Evolutionary conservation across 305 asterid genomes (phyloP), one percentile per base, ranked within the genome.

Genomic region (Fraxinus paxiana): DNA sequence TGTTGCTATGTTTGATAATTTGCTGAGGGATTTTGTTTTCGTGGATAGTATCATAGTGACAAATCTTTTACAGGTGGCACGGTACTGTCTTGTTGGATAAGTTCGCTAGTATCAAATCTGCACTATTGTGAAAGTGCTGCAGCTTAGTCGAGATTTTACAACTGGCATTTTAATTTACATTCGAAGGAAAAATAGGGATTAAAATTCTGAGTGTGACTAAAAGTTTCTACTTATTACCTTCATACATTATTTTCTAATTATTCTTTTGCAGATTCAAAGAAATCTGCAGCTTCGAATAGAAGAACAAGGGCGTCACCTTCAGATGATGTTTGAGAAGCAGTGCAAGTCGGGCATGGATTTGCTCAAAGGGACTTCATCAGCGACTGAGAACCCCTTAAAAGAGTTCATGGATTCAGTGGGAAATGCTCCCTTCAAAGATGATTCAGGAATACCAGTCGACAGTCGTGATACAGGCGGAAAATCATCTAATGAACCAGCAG

Each of bases 261-360:
- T 72, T 17, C 43, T 84, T 81, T 54, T 85, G 65, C 93, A 89
- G 94, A 91, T 91, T 46, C 93, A 89, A 80, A 88, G 92, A 88
- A 91, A 89, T 82, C 83, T 91, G 71, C 94, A 91, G 90, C 89
- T 91, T 22, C 90, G 90, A 43, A 89, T 91, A 75, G 93, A 91
- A 87, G 94, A 91, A 85, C 94, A 88, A 83, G 92, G 93, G 37
- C 85, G 83, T 71, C 81, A 87, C 75, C 93, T 89, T 77, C 90
- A 91, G 81, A 86, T 86, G 91, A 87, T 91, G 92, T 88, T 91
- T 51, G 93, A 91, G 88, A 88, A 87, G 89, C 94, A 90, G 84
- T 75, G 85, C 81, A 86, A 88, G 80, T 86, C 91, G 3, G 92
- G 94, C 34, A 46, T 73, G 24, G 93, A 90, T 76, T 59, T 82